Conservation (phyloP, 2,329 filamentous ascomycete species). For the Ustulina deusta region DNA sequence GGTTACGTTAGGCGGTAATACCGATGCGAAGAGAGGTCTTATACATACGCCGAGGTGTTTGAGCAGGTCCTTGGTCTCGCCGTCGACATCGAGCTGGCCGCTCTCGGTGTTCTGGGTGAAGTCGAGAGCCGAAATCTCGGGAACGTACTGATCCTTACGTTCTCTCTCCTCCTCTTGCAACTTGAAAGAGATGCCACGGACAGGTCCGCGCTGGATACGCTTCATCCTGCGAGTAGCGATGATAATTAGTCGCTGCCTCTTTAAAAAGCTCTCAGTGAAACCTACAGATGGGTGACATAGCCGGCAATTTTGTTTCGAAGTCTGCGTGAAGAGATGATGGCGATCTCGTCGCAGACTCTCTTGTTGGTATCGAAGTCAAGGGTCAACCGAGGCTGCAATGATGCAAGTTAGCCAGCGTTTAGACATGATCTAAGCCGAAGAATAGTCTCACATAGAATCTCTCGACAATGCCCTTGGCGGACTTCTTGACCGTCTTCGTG, state of each 20-base stretch:
- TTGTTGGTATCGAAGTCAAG: slow-evolving; percentile 99
- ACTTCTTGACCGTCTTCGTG: slow-evolving; percentile 78
- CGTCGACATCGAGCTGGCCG: slow-evolving; percentile 93
- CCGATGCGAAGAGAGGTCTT: slow-evolving; percentile 30
- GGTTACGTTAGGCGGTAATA: slow-evolving; percentile 17
- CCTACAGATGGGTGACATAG: slow-evolving; percentile 87
- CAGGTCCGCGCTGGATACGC: slow-evolving; percentile 98
- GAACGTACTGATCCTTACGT: slow-evolving; percentile 99
- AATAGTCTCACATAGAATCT: slow-evolving; percentile 38
- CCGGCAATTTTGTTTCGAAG: slow-evolving; percentile 99
- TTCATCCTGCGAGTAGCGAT: slow-evolving; percentile 74
- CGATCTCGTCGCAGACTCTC: slow-evolving; percentile 99
- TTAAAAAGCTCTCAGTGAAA: background rate
- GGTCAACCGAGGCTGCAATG: slow-evolving; percentile 91
- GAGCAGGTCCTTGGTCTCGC: slow-evolving; percentile 98
- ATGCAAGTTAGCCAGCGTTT: slow-evolving; percentile 62
- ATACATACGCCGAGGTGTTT: slow-evolving; percentile 96
- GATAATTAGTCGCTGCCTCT: slow-evolving; percentile 14
- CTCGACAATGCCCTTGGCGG: slow-evolving; percentile 96
- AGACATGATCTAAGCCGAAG: background rate
- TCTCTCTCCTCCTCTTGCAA: slow-evolving; percentile 99
- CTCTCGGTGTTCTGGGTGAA: slow-evolving; percentile 94
- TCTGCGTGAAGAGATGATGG: slow-evolving; percentile 98
- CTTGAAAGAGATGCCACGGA: slow-evolving; percentile 99
- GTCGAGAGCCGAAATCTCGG: slow-evolving; percentile 98